phyloP scores from a whole-genome alignment of 2,329 filamentous ascomycete genomes.

The Kalmusia sp. region DNA sequence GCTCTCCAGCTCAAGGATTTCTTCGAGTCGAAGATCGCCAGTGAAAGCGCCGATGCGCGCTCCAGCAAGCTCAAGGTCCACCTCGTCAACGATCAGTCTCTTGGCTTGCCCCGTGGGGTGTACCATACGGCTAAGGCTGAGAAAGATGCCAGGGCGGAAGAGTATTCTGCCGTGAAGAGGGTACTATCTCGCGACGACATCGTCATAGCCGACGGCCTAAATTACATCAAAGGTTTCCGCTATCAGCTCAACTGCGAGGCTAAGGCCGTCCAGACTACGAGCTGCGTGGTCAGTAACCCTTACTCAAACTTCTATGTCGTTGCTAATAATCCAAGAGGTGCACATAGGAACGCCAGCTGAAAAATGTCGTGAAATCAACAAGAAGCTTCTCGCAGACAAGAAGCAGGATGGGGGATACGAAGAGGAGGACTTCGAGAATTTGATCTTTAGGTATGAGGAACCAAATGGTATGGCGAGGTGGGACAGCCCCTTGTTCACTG shows the following conservation, averaged over 20 bases:
- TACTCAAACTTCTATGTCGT: not conserved
- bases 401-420: slow-evolving; percentile 57
- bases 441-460: slow-evolving; percentile 84
- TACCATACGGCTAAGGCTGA: slow-evolving; percentile 81
- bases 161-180: slow-evolving; percentile 81
- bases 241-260: slow-evolving; percentile 88
- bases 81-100: slow-evolving; percentile 75
- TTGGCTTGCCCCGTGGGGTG: slow-evolving; percentile 72
- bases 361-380: slow-evolving; percentile 67
- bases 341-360: slow-evolving; percentile 65
- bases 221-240: slow-evolving; percentile 90
- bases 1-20: slow-evolving; percentile 69
- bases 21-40: slow-evolving; percentile 66
- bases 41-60: slow-evolving; percentile 53
- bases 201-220: slow-evolving; percentile 79
- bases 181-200: slow-evolving; percentile 75
- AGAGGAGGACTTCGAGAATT: slow-evolving; percentile 74
- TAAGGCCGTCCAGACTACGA: slow-evolving; percentile 78
- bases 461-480: slow-evolving; percentile 84
- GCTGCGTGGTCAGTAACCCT: slow-evolving; percentile 67
- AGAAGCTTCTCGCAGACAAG: slow-evolving; percentile 55
- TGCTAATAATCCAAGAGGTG: slow-evolving; percentile 54
- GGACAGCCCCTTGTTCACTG: slow-evolving; percentile 83
- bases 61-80: slow-evolving; percentile 68
- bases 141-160: slow-evolving; percentile 79